Percentiles rank a stretch among this genome's conserved stretches.
phyloP scores from a whole-genome alignment of 225 moss, liverwort and hornwort species.

The Marchantia polymorpha region DNA sequence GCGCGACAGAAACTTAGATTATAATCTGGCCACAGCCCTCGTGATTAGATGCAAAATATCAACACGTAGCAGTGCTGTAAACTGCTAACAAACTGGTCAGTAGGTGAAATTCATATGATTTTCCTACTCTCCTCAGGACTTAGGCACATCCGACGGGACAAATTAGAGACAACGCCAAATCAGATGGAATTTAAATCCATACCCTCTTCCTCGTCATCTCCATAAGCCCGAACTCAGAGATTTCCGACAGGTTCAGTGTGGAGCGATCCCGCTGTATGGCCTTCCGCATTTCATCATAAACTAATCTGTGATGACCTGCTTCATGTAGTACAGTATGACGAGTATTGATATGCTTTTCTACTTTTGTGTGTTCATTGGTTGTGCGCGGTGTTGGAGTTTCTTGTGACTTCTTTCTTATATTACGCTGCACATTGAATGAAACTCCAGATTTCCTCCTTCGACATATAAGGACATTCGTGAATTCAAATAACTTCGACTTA shows the following conservation, averaged over 20 bases:
- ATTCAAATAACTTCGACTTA: neutral
- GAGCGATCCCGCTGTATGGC: constrained; percentile 86
- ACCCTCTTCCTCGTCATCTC: constrained; percentile 89
- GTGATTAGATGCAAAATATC: neutral
- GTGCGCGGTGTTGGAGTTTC: too few relatives aligned
- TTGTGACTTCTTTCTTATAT: neutral
- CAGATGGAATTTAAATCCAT: neutral
- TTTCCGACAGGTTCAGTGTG: constrained; percentile 69
- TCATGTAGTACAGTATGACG: neutral
- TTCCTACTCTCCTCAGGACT: neutral
- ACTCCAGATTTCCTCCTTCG: neutral
- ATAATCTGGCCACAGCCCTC: neutral
- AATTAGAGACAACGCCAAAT: neutral
- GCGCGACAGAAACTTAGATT: neutral
- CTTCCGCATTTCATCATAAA: constrained; percentile 89
- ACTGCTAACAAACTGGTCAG: neutral
- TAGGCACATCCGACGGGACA: too few relatives aligned
- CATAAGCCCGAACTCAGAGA: constrained; percentile 94
- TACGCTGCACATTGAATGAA: neutral
- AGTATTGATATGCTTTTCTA: neutral
- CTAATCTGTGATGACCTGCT: constrained; percentile 57
- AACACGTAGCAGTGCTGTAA: too few relatives aligned
- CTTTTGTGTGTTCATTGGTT: neutral
- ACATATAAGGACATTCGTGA: neutral
- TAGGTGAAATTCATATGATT: neutral